A percentile compares a stretch with the other conserved stretches of the same genome.
Evolutionary conservation across 352 stramenopile species (phyloP).

Genomic region (Blastocystis sp.): DNA sequence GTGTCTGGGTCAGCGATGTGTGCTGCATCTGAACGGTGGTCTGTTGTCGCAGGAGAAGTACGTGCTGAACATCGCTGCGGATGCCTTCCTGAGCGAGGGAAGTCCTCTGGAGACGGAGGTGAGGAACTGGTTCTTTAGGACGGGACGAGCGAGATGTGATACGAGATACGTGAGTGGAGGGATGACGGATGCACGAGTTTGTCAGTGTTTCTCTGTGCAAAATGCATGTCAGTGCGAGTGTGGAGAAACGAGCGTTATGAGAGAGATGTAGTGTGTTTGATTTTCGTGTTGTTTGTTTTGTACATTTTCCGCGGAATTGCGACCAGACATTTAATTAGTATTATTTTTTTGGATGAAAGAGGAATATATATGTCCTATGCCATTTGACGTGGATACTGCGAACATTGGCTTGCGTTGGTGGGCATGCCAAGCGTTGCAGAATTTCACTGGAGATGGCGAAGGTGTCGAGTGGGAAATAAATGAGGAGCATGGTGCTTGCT

Average conservation of each 20-base stretch:
- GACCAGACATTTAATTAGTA: background rate
- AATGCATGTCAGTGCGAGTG: background rate
- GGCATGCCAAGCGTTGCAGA: conserved; percentile 52
- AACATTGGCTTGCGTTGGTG: conserved; percentile 53
- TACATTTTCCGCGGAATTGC: background rate
- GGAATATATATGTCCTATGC: conserved; percentile 54
- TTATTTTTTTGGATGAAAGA: conserved; percentile 20
- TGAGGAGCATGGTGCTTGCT: background rate
- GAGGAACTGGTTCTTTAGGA: background rate
- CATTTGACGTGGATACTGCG: conserved; percentile 51
- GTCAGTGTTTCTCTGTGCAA: conserved; percentile 20
- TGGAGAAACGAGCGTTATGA: conserved; percentile 23
- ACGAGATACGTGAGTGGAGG: background rate
- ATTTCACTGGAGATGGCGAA: conserved; percentile 48
- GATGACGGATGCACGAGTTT: background rate
- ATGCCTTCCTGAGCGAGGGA: background rate
- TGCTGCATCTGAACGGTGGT: background rate
- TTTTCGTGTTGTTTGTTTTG: background rate
- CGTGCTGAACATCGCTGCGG: background rate
- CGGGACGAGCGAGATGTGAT: background rate
- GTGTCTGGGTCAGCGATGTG: background rate
- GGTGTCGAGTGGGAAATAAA: conserved; percentile 58
- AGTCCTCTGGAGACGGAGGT: background rate
- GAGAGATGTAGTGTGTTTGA: background rate
- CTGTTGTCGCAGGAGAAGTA: background rate